phyloP scores from a whole-genome alignment of 306 rosid genomes.

The Cercis canadensis region DNA sequence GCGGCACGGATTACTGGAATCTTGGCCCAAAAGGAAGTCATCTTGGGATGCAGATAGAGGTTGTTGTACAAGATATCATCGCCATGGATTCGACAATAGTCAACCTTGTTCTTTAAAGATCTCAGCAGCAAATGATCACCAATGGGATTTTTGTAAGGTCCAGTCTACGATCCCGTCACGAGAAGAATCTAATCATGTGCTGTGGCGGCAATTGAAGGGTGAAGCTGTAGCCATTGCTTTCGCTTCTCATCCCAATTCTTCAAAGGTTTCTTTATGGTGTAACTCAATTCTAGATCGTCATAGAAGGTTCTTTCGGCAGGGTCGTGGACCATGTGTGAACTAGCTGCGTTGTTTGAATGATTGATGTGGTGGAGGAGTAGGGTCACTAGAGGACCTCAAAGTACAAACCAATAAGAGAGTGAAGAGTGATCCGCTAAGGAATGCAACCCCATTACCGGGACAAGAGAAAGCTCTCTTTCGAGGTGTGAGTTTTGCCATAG shows the following conservation, averaged over 20 bases:
- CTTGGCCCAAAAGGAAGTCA: slow-evolving; percentile 51
- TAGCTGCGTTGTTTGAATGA: slow-evolving; percentile 3
- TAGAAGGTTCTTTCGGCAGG: slow-evolving; percentile 25
- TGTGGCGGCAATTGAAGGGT: slow-evolving; percentile 25
- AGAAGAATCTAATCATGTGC: slow-evolving; percentile 25
- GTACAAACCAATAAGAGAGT: slow-evolving; percentile 37
- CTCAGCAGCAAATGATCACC: slow-evolving; percentile 48
- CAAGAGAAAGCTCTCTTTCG: slow-evolving; percentile 22
- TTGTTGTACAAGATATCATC: slow-evolving; percentile 47
- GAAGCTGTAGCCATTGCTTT: slow-evolving; percentile 29
- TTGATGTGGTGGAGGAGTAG: not conserved
- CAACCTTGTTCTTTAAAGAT: slow-evolving; percentile 51
- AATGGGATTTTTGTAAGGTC: slow-evolving; percentile 37
- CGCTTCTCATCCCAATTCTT: slow-evolving; percentile 45
- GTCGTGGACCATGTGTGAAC: slow-evolving; percentile 2
- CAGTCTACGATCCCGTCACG: slow-evolving; percentile 41
- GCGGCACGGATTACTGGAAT: slow-evolving; percentile 32
- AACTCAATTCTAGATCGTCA: slow-evolving; percentile 38
- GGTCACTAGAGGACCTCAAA: slow-evolving; percentile 2
- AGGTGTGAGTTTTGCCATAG: slow-evolving; percentile 38
- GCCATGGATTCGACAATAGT: slow-evolving; percentile 44
- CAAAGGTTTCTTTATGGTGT: slow-evolving; percentile 36
- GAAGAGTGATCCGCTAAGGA: slow-evolving; percentile 15
- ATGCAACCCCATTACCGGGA: slow-evolving; percentile 5
- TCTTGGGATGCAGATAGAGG: slow-evolving; percentile 38